These are phyloP conservation scores for Paecilomyces sp. DNA, from an alignment of 2,329 filamentous ascomycete species.

Conservation along the genomic window DNA sequence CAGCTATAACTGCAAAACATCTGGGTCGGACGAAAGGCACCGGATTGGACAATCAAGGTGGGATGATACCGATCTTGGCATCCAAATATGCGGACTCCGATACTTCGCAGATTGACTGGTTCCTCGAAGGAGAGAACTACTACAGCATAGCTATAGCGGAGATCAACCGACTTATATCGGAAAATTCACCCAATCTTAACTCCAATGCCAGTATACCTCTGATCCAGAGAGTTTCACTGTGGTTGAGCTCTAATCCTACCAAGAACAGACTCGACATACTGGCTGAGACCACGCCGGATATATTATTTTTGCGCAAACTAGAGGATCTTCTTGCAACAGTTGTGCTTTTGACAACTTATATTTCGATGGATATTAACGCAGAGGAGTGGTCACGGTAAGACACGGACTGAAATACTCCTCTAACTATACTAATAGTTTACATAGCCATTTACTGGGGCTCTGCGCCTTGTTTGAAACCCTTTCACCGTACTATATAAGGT, in stretches of 20 bases:
- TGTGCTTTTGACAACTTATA: too few species aligned
- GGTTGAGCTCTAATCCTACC: conserved; percentile 13
- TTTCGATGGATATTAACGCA: too few species aligned
- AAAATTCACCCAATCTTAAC: conserved; percentile 21
- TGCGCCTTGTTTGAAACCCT: conserved; percentile 41
- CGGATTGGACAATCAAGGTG: conserved; percentile 11
- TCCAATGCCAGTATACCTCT: conserved; percentile 21
- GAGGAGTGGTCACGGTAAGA: too few species aligned
- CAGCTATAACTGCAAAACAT: conserved; percentile 34
- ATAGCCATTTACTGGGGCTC: conserved; percentile 53
- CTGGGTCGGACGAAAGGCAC: conserved; percentile 24
- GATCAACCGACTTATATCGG: conserved; percentile 30
- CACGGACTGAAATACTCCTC: neutral
- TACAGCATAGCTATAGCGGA: conserved; percentile 54
- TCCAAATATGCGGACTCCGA: conserved; percentile 48
- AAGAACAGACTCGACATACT: conserved; percentile 29
- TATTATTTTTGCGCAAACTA: conserved; percentile 29
- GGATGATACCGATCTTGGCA: conserved; percentile 32
- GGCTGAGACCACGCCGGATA: conserved; percentile 7
- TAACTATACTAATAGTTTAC: conserved; percentile 35
- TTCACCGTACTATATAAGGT: conserved; percentile 4
- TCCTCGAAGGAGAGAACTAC: conserved; percentile 53
- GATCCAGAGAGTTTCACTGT: conserved; percentile 19
- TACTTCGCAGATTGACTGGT: conserved; percentile 46
- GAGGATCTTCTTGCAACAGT: conserved; percentile 45